Evolutionary conservation across 2,329 filamentous ascomycete species (phyloP).

Genomic region (Ceratocystis ficicola): DNA sequence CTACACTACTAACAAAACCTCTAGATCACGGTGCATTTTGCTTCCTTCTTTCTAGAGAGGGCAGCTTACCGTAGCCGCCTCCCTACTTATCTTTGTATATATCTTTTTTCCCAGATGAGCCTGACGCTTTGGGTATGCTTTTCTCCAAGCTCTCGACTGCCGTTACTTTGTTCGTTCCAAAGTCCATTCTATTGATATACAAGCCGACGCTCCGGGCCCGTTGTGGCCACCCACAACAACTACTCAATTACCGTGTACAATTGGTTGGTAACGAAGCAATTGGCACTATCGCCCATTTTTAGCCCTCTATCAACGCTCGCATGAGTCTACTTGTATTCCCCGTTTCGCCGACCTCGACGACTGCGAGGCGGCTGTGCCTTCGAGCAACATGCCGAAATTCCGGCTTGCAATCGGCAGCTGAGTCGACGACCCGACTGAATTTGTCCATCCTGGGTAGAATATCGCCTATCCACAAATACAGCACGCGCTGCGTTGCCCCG

Average conservation of each 20-base stretch:
- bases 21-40: background rate
- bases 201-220: slow-evolving; percentile 2
- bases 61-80: background rate
- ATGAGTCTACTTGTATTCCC: slow-evolving; percentile 23
- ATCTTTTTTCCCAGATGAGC: background rate
- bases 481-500: slow-evolving; percentile 8
- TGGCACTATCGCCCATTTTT: background rate
- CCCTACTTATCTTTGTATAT: background rate
- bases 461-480: slow-evolving; percentile 13
- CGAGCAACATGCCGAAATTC: slow-evolving; percentile 15
- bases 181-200: background rate
- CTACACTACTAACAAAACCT: background rate
- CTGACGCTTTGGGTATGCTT: background rate
- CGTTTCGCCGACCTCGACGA: slow-evolving; percentile 15
- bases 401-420: background rate
- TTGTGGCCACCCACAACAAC: slow-evolving; percentile 10
- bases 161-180: background rate
- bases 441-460: slow-evolving; percentile 15
- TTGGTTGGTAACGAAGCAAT: background rate
- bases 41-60: background rate
- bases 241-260: background rate
- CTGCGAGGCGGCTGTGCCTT: slow-evolving; percentile 16
- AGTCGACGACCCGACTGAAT: slow-evolving; percentile 16
- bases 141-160: background rate
- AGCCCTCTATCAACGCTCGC: background rate